These are phyloP conservation scores for Pyrenophora seminiperda DNA, from an alignment of 2,329 filamentous ascomycete species.

Conservation along the genomic window DNA sequence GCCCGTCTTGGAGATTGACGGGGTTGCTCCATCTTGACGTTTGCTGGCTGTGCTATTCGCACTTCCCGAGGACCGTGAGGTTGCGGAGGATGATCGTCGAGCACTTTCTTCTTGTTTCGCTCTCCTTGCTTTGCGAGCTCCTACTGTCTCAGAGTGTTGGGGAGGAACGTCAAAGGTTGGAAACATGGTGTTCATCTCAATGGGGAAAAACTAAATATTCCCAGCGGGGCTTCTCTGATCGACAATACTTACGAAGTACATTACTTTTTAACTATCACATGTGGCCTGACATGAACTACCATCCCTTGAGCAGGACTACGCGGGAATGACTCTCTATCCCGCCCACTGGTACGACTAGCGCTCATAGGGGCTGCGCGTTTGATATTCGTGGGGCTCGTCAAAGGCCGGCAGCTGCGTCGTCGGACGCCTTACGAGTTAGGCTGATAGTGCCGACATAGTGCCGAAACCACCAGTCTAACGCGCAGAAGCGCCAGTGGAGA, in stretches of 20 bases:
- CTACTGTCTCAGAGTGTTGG: constrained; percentile 33
- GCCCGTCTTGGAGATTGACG: constrained; percentile 15
- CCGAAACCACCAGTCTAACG: neutral
- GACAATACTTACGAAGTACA: constrained; percentile 16
- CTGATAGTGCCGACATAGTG: neutral
- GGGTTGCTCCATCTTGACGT: constrained; percentile 6
- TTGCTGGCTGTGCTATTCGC: constrained; percentile 16
- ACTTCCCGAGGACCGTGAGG: constrained; percentile 32
- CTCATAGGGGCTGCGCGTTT: neutral
- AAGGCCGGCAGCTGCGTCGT: neutral
- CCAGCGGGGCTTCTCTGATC: constrained; percentile 9
- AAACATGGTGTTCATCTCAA: constrained; percentile 27
- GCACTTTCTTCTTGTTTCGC: constrained; percentile 27
- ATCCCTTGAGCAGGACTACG: constrained; percentile 2
- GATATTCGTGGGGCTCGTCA: neutral
- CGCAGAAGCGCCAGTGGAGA: constrained; percentile 1
- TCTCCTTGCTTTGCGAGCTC: constrained; percentile 31
- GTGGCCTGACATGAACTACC: neutral
- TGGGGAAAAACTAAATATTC: constrained; percentile 1
- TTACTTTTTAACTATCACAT: neutral
- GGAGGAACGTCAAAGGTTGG: constrained; percentile 36
- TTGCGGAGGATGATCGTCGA: constrained; percentile 25
- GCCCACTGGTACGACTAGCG: constrained; percentile 4
- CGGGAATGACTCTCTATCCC: constrained; percentile 2
- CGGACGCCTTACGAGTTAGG: constrained; percentile 1